Percentiles rank a stretch among this genome's conserved stretches.
Conservation (phyloP, 2,329 filamentous ascomycete genomes). For the Colletotrichum sp. region DNA sequence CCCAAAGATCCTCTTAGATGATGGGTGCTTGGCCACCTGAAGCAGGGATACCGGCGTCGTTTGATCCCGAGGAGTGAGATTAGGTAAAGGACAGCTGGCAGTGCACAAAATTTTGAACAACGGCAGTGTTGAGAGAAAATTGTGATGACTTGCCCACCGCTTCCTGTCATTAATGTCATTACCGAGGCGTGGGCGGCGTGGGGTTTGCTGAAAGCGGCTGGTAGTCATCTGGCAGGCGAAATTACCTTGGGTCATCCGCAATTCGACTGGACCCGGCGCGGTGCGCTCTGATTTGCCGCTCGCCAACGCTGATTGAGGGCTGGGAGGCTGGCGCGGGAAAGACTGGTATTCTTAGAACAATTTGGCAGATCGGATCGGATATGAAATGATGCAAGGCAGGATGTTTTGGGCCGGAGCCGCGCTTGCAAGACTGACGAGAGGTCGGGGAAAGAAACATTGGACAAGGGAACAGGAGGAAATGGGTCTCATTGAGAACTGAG, state of each 20-base stretch:
- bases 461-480: slow-evolving; percentile 17
- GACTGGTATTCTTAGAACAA: slow-evolving; percentile 21
- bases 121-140: not conserved
- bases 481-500: not conserved
- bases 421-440: slow-evolving; percentile 15
- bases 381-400: slow-evolving; percentile 20
- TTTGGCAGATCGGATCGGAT: slow-evolving; percentile 24
- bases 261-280: slow-evolving; percentile 6
- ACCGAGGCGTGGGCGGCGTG: slow-evolving; percentile 16
- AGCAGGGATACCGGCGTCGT: slow-evolving; percentile 6
- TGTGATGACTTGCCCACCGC: slow-evolving; percentile 11
- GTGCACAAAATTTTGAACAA: not conserved
- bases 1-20: not conserved
- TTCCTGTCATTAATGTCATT: slow-evolving; percentile 19
- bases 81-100: slow-evolving; percentile 10
- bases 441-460: slow-evolving; percentile 22
- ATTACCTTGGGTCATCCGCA: slow-evolving; percentile 20
- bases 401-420: slow-evolving; percentile 21
- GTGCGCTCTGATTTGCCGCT: slow-evolving; percentile 2
- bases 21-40: not conserved
- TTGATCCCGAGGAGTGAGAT: not conserved
- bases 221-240: slow-evolving; percentile 18
- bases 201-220: slow-evolving; percentile 17
- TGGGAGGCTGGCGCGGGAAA: slow-evolving; percentile 8
- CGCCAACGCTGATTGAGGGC: not conserved